phyloP scores from a whole-genome alignment of 2,329 filamentous ascomycete genomes.

The Sporothrix pallida region DNA sequence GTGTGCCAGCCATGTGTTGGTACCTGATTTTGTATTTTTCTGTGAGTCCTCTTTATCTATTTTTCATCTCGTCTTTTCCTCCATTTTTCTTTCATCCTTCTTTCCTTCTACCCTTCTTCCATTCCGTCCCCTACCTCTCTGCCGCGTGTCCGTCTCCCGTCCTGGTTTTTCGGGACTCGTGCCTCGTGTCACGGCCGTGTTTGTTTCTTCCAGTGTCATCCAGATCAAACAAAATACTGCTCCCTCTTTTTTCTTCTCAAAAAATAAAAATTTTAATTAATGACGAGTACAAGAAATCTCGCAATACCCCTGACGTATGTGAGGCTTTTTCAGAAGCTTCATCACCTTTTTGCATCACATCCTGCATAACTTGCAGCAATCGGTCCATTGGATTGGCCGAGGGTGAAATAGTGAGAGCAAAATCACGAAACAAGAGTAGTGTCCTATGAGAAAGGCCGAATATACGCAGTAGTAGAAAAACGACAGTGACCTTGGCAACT shows the following conservation, averaged over 20 bases:
- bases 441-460: constrained; percentile 11
- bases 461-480: neutral
- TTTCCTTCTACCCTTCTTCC: neutral
- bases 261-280: neutral
- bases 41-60: neutral
- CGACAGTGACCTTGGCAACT: neutral
- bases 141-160: constrained; percentile 6
- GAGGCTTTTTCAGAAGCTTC: constrained; percentile 14
- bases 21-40: neutral
- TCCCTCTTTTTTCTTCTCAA: neutral
- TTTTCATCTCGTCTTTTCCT: neutral
- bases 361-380: neutral
- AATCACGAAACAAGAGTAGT: neutral
- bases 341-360: neutral
- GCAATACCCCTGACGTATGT: constrained; percentile 7
- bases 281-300: neutral
- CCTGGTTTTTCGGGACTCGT: constrained; percentile 27
- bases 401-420: neutral
- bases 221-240: neutral
- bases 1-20: neutral
- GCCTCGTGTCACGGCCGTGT: neutral
- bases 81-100: neutral
- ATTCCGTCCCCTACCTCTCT: neutral
- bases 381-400: constrained; percentile 30
- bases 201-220: constrained; percentile 10